Evolutionary conservation across 805 yeast genomes (phyloP), one percentile per base, ranked within the genome.

Genomic region (Tetrapisispora phaffii): DNA sequence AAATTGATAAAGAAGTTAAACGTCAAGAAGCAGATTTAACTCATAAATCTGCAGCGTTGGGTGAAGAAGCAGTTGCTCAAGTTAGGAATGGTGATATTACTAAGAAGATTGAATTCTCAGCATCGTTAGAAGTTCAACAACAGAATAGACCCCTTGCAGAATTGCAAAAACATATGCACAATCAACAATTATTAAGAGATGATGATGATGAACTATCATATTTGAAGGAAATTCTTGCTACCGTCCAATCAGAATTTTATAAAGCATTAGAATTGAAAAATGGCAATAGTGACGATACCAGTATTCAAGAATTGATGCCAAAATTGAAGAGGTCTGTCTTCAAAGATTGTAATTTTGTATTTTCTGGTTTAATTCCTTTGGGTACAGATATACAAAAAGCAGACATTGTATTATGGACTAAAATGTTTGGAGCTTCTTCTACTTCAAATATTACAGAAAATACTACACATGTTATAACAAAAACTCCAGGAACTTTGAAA

Each of bases 391-490:
- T 85, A 16, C 80, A 82, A 43, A 67, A 73, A 29, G 93, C 94
- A 4, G 96, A 87, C 59, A 85, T 93, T 37, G 96, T 89, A 1
- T 77, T 82, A 20, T 90, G 97, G 97, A 85, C 90, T 12, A 75
- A 76, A 41, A 85, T 89, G 44, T 90, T 90, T 71, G 98, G 98
- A 1, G 97, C 96, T 0, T 71, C 71, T 2, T 88, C 90, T 7
- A 82, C 82, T 1, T 70, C 79, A 3, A 88, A 85, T 46, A 80
- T 84, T 21, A 71, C 75, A 39, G 76, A 78, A 16, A 68, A 76
- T 1, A 89, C 94, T 2, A 93, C 97, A 0, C 98, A 90, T 63
- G 84, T 90, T 2, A 80, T 90, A 16, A 85, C 96, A 35, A 76
- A 81, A 47, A 81, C 81, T 42, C 79, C 88, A 1, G 80, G 81